Base-by-base conservation (phyloP, 495 filamentous ascomycete species). In the Penicillium ochrochloron region DNA sequence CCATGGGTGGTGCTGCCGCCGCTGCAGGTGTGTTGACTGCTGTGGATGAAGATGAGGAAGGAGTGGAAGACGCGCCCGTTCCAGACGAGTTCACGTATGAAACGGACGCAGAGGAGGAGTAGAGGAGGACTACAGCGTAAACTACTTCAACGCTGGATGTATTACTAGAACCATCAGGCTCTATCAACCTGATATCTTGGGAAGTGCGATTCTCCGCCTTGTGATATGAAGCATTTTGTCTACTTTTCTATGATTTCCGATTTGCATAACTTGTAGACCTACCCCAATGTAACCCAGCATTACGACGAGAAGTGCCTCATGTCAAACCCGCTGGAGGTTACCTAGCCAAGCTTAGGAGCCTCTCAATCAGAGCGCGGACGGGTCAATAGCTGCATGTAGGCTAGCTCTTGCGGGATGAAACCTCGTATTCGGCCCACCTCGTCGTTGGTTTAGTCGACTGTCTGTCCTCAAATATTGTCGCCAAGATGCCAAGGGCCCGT, bases 71-170 rank as follows among this genome's bases (percentile, higher is more conserved):
- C 68, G 94, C 94, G 2, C 82, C 87, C 17, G 73, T 89, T 27
- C 94, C 94, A 15, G 80, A 84, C 19, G 91, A 93, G 34, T 98
- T 98, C 75, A 88, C 93, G 19, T 97, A 97, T 72, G 87, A 90
- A 66, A 89, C 88, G 14, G 93, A 96, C 53, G 84, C 84, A 5
- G 89, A 90, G 62, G 87, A 85, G 14, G 85, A 89, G 48, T 73
- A 74, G 83, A 85, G 65, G 48, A 33, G 25, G 31, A 21, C 9
- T 35, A 31, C 34, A 23, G 52, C 42, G 65, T 56, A 53, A 70
- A 67, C 62, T 58, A 60, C 57, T 65, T 70, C 41, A 57, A 71
- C 56, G 62, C 71, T 72, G 69, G 73, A 73, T 82, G 80, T 82
- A 82, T 80, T 77, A 78, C 74, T 82, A 82, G 78, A 77, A 57